A percentile compares a stretch with the other conserved stretches of the same genome.
Evolutionary conservation across 78 protist genomes (phyloP).

Genomic region (Tieghemostelium lacteum): DNA sequence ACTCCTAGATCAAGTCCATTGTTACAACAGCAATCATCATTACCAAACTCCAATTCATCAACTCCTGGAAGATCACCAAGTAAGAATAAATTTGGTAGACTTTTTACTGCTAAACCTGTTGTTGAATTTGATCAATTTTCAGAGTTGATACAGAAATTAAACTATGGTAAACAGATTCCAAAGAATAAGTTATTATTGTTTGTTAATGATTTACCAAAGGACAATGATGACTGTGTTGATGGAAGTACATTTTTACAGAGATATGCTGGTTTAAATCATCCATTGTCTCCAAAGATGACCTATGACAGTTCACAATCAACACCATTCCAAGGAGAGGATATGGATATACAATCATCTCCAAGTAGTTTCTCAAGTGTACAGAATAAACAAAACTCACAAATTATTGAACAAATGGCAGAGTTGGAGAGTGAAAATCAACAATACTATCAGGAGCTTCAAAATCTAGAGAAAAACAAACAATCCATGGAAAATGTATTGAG

Average conservation of each 20-base stretch:
- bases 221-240: conserved; percentile 53
- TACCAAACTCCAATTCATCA: not conserved
- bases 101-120: conserved; percentile 38
- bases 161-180: conserved; percentile 64
- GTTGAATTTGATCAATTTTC: conserved; percentile 56
- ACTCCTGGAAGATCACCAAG: conserved; percentile 26
- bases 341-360: not conserved
- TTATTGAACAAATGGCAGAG: conserved; percentile 45
- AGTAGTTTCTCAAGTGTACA: conserved; percentile 7
- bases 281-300: conserved; percentile 62
- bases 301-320: conserved; percentile 2
- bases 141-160: conserved; percentile 12
- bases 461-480: conserved; percentile 22
- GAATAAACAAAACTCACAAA: conserved; percentile 20
- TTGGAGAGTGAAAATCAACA: conserved; percentile 48
- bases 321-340: not conserved
- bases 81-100: conserved; percentile 54
- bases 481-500: conserved; percentile 21
- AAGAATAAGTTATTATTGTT: conserved; percentile 53
- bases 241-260: conserved; percentile 20
- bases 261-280: conserved; percentile 67
- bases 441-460: conserved; percentile 32
- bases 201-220: conserved; percentile 35
- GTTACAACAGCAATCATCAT: not conserved
- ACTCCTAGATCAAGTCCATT: conserved; percentile 65